Evolutionary conservation across 1,139 yeast species (phyloP).

Genomic region (Taiozyma onychis): DNA sequence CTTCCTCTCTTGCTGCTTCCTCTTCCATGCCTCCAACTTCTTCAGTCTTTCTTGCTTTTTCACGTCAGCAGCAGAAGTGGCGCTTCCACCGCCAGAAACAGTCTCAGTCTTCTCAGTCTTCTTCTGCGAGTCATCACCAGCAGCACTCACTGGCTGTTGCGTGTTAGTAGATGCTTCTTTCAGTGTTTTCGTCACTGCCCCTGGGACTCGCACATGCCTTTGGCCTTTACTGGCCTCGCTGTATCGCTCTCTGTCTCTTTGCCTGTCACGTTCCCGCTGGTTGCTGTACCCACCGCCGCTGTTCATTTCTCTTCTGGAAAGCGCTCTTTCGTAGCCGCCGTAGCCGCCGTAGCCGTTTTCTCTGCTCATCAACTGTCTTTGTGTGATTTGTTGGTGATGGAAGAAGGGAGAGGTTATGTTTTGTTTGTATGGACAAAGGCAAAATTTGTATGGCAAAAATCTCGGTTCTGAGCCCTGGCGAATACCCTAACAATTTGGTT

Average conservation of each 20-base stretch:
- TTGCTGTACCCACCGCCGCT: neutral
- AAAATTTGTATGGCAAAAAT: neutral
- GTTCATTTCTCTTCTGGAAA: neutral
- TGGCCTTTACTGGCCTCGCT: neutral
- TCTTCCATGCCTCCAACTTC: conserved; percentile 38
- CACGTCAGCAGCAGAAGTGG: conserved; percentile 9
- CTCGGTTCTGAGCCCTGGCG: neutral
- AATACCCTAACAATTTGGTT: neutral
- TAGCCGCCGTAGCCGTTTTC: neutral
- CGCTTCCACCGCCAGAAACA: neutral
- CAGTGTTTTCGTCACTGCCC: conserved; percentile 1
- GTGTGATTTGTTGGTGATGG: neutral
- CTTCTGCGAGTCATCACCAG: neutral
- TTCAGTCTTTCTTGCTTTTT: conserved; percentile 24
- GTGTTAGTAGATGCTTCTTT: conserved; percentile 17
- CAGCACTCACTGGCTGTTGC: conserved; percentile 2
- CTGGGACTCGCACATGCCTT: conserved; percentile 13
- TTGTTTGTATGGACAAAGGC: neutral
- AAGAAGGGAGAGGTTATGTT: too few species aligned
- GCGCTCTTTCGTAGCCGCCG: neutral
- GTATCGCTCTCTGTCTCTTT: neutral
- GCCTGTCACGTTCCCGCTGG: neutral
- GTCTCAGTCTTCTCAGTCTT: neutral
- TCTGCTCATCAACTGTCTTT: neutral
- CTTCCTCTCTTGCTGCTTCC: conserved; percentile 31